A percentile compares a stretch with the other conserved stretches of the same genome.
phyloP scores from a whole-genome alignment of 1,284 basidiomycete genomes.

The Mrakiaceae sp. region DNA sequence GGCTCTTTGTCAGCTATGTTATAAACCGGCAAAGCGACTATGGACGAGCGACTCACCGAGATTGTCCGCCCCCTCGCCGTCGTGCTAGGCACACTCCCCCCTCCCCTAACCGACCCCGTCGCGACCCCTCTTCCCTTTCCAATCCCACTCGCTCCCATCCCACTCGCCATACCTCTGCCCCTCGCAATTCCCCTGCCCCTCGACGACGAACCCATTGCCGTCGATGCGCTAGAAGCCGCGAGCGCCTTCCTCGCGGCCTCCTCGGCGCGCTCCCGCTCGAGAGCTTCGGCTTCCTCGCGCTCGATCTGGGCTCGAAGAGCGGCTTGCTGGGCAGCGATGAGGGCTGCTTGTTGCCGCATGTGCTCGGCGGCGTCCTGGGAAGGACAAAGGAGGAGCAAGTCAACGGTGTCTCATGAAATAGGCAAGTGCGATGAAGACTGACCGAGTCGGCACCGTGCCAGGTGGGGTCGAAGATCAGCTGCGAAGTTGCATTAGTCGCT shows the following conservation, averaged over 20 bases:
- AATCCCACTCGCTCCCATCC: not conserved
- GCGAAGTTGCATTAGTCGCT: not conserved
- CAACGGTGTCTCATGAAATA: not conserved
- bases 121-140: not conserved
- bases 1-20: no score
- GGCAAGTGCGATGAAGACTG: not conserved
- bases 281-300: not conserved
- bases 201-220: no score
- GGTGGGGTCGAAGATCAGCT: not conserved
- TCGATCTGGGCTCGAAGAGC: conserved; percentile 3
- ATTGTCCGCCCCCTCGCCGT: no score
- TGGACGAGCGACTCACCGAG: no score
- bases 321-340: conserved; percentile 1
- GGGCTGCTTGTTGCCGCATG: not conserved
- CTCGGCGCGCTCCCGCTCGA: not conserved
- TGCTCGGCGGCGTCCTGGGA: not conserved
- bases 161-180: not conserved
- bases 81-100: not conserved
- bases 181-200: not conserved
- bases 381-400: no score
- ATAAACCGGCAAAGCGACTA: no score
- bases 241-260: not conserved
- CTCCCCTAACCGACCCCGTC: not conserved
- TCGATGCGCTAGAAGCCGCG: not conserved
- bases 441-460: conserved; percentile 5